Conservation (phyloP, 805 yeast species). For the Aciculoconidium aculeatum region DNA sequence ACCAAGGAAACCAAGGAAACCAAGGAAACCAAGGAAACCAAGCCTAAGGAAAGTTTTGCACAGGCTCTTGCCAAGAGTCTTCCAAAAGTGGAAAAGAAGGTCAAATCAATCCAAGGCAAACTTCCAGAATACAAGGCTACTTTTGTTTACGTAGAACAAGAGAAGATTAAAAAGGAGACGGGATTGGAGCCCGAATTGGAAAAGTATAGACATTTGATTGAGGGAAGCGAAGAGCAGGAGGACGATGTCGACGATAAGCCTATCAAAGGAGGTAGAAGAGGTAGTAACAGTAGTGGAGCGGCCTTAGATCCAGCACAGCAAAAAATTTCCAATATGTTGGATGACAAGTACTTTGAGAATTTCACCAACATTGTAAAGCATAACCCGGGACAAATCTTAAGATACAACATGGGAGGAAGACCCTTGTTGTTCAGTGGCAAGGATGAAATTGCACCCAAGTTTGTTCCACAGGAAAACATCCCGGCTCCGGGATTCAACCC, state of each 20-base stretch:
- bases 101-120: conserved; percentile 11
- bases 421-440: conserved; percentile 70
- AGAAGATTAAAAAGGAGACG: conserved; percentile 49
- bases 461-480: conserved; percentile 30
- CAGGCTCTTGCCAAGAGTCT: conserved; percentile 9
- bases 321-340: conserved; percentile 47
- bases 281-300: conserved; percentile 9
- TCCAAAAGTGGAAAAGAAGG: conserved; percentile 7
- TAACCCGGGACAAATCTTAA: conserved; percentile 80
- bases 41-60: conserved; percentile 6
- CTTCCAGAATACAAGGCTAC: conserved; percentile 58
- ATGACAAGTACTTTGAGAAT: conserved; percentile 73
- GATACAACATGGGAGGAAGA: conserved; percentile 75
- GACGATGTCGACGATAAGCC: conserved; percentile 14
- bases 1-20: conserved; percentile 1
- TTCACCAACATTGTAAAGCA: conserved; percentile 71
- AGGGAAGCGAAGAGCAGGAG: conserved; percentile 38
- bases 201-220: conserved; percentile 45
- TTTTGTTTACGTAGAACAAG: conserved; percentile 68
- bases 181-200: conserved; percentile 45
- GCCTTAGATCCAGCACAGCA: conserved; percentile 16
- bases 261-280: conserved; percentile 4
- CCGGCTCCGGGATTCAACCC: conserved; percentile 63
- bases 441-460: conserved; percentile 47
- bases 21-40: conserved; percentile 7